phyloP scores from a whole-genome alignment of 2,329 filamentous ascomycete genomes.

The Beauveria brongniartii region DNA sequence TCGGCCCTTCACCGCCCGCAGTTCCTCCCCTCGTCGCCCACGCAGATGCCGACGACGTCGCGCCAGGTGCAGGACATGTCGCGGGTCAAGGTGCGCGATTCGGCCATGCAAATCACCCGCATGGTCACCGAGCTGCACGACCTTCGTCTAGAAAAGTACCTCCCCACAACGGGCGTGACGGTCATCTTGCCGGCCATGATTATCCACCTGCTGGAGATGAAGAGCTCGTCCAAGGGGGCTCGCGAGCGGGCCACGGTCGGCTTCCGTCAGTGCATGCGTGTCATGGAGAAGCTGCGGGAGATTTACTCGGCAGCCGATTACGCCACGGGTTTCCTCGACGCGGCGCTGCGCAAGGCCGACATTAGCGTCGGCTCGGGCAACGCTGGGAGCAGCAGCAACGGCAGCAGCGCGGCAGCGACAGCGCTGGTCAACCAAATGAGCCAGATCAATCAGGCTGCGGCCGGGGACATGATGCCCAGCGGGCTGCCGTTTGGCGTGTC shows the following conservation, averaged over 20 bases:
- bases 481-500: constrained; percentile 28
- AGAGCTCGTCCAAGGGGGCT: constrained; percentile 65
- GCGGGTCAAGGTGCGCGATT: constrained; percentile 71
- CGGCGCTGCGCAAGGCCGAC: constrained; percentile 78
- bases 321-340: constrained; percentile 89
- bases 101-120: constrained; percentile 76
- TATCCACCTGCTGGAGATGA: constrained; percentile 88
- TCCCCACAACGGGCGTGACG: constrained; percentile 85
- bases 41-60: constrained; percentile 42
- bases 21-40: constrained; percentile 67
- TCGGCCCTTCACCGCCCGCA: constrained; percentile 88
- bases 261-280: constrained; percentile 87
- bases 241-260: constrained; percentile 67
- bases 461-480: constrained; percentile 27
- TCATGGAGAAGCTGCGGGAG: constrained; percentile 79
- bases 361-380: constrained; percentile 50
- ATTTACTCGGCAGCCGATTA: constrained; percentile 94
- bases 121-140: constrained; percentile 72
- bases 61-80: constrained; percentile 75
- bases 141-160: constrained; percentile 64
- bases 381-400: neutral
- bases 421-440: constrained; percentile 14
- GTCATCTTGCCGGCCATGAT: constrained; percentile 89
- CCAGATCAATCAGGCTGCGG: neutral
- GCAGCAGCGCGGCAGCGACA: constrained; percentile 11